Conservation (phyloP, 1,284 basidiomycete species). For the Microbotryum silenes-acaulis region DNA sequence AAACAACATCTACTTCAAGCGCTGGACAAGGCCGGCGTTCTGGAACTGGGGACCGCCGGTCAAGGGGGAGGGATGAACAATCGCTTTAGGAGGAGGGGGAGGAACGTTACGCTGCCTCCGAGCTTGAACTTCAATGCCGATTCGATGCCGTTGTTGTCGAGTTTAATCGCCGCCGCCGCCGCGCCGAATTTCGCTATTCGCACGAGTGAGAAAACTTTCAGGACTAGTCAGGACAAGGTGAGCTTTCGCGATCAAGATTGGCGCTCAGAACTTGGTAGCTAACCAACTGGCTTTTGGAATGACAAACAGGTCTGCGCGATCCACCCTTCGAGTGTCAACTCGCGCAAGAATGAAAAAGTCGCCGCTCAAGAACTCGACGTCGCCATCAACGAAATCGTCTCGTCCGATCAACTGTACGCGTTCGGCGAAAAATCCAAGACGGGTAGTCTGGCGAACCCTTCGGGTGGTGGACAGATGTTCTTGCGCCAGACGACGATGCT, state of each 20-base stretch:
- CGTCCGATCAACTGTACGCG: constrained; percentile 65
- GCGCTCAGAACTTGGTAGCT: constrained; percentile 15
- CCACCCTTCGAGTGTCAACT: constrained; percentile 80
- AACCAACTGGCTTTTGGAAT: constrained; percentile 6
- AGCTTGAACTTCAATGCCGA: constrained; percentile 67
- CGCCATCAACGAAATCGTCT: constrained; percentile 40
- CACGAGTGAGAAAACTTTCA: constrained; percentile 61
- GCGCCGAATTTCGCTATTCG: constrained; percentile 92
- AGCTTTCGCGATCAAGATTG: constrained; percentile 31
- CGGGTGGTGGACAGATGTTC: constrained; percentile 54
- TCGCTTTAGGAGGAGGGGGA: too few species aligned
- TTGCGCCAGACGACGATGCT: constrained; percentile 63
- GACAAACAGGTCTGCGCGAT: constrained; percentile 59
- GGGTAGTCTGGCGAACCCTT: constrained; percentile 42
- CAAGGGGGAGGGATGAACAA: too few species aligned
- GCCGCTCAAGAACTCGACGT: constrained; percentile 42
- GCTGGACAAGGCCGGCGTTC: constrained; percentile 69
- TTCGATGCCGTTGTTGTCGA: constrained; percentile 71
- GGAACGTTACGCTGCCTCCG: constrained; percentile 48
- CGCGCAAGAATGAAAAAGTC: constrained; percentile 56
- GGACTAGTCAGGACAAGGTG: constrained; percentile 82
- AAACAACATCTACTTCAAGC: constrained; percentile 71
- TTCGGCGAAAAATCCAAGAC: constrained; percentile 81
- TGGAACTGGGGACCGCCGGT: constrained; percentile 6
- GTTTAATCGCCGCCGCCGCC: constrained; percentile 73